These are phyloP conservation scores for Arabidopsis suecica DNA, from an alignment of 345 rosid genomes.

Conservation along the genomic window DNA sequence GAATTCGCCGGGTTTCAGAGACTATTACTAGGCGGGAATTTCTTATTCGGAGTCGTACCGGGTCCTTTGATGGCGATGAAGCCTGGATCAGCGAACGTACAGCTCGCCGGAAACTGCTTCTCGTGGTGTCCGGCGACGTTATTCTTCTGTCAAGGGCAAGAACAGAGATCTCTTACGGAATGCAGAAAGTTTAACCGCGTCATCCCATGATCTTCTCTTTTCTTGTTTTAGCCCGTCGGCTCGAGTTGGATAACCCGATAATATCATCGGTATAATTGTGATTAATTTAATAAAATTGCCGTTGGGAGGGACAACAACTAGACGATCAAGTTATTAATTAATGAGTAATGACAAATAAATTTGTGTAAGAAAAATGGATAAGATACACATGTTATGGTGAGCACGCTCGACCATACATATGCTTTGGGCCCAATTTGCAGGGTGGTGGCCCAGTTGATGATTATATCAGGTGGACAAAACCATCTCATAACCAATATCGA, in stretches of 20 bases:
- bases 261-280: neutral
- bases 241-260: no score
- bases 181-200: constrained; percentile 60
- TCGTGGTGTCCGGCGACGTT: constrained; percentile 68
- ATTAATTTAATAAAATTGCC: neutral
- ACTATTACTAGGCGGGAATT: constrained; percentile 86
- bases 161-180: constrained; percentile 68
- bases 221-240: neutral
- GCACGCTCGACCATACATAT: neutral
- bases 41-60: constrained; percentile 77
- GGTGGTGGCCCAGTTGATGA: no score
- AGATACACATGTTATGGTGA: no score
- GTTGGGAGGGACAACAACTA: neutral
- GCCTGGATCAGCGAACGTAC: constrained; percentile 65
- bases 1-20: constrained; percentile 63
- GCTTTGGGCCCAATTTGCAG: neutral
- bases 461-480: no score
- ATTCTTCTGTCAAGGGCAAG: constrained; percentile 77
- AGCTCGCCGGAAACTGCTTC: constrained; percentile 73
- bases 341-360: no score
- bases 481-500: no score
- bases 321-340: no score
- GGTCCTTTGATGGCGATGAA: constrained; percentile 60
- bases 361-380: no score
- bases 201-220: constrained; percentile 31